These are phyloP conservation scores for Aegilops longissima DNA, from an alignment of 176 grass and related monocot genomes.

Conservation along the genomic window DNA sequence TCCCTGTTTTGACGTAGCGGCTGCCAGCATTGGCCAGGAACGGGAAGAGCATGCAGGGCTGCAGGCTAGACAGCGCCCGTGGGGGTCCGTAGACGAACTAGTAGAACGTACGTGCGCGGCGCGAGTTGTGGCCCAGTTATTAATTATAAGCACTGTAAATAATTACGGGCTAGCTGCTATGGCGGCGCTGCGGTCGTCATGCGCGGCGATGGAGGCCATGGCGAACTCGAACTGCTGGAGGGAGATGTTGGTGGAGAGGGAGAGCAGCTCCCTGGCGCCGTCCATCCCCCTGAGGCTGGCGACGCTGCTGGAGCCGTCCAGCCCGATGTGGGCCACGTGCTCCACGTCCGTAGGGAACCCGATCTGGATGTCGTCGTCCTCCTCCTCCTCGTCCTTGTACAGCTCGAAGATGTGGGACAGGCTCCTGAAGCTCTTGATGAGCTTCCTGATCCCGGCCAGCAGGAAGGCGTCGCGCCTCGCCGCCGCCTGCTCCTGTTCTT, in stretches of 20 bases:
- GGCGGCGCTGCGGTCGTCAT: not conserved
- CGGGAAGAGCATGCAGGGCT: too few relatives aligned
- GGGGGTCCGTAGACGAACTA: too few relatives aligned
- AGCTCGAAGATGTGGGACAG: conserved; percentile 60
- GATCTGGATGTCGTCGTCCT: conserved; percentile 44
- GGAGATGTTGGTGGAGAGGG: conserved; percentile 44
- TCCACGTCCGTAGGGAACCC: conserved; percentile 71
- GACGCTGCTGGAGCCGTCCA: conserved; percentile 47
- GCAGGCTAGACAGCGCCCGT: too few relatives aligned
- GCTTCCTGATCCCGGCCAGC: conserved; percentile 54
- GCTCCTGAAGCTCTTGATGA: conserved; percentile 78
- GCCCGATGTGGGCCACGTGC: conserved; percentile 71
- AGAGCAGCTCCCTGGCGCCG: conserved; percentile 50
- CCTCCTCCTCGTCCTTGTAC: conserved; percentile 32
- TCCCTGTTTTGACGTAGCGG: too few relatives aligned
- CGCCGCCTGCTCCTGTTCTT: not conserved
- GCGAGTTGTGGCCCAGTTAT: not conserved
- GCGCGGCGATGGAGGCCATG: conserved; percentile 32
- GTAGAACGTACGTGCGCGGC: not conserved
- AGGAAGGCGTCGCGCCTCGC: conserved; percentile 42
- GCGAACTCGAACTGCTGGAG: conserved; percentile 63
- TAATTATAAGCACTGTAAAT: not conserved
- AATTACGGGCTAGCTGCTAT: not conserved
- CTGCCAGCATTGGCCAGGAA: too few relatives aligned
- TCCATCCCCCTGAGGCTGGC: conserved; percentile 31